Evolutionary conservation across 352 stramenopile species (phyloP).

Genomic region (Halophytophthora polymorphica): DNA sequence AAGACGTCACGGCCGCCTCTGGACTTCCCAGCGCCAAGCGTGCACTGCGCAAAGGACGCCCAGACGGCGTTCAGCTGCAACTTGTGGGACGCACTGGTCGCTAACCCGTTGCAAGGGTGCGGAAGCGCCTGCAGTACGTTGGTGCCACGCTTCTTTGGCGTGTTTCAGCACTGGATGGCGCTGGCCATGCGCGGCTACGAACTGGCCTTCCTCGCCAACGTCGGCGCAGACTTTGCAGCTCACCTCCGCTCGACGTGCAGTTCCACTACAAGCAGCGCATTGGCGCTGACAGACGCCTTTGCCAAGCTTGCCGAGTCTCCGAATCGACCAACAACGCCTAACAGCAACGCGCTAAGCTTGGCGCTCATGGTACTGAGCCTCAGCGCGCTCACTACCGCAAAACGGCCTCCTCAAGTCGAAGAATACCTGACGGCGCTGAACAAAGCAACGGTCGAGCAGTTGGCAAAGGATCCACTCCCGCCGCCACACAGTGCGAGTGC

Average conservation of each 20-base stretch:
- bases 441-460: slow-evolving; percentile 11
- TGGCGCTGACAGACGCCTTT: slow-evolving; percentile 13
- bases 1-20: slow-evolving; percentile 3
- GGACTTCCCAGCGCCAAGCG: slow-evolving; percentile 11
- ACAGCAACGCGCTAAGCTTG: slow-evolving; percentile 7
- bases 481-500: slow-evolving; percentile 16
- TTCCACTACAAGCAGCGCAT: background rate
- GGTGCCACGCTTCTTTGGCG: slow-evolving; percentile 11
- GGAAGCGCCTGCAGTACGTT: background rate
- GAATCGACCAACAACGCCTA: background rate
- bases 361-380: slow-evolving; percentile 21
- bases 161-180: slow-evolving; percentile 29
- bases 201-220: slow-evolving; percentile 27
- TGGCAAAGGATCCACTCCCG: slow-evolving; percentile 19
- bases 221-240: slow-evolving; percentile 16
- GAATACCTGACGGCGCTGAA: slow-evolving; percentile 18
- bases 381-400: slow-evolving; percentile 12
- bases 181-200: slow-evolving; percentile 34
- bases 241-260: slow-evolving; percentile 9
- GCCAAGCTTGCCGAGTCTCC: background rate
- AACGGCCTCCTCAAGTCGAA: slow-evolving; percentile 2
- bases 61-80: slow-evolving; percentile 20
- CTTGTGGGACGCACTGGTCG: slow-evolving; percentile 25
- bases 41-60: slow-evolving; percentile 19
- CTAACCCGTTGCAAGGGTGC: slow-evolving; percentile 14